Base-by-base conservation (phyloP, 306 rosid species). In the Heteromeles arbutifolia region DNA sequence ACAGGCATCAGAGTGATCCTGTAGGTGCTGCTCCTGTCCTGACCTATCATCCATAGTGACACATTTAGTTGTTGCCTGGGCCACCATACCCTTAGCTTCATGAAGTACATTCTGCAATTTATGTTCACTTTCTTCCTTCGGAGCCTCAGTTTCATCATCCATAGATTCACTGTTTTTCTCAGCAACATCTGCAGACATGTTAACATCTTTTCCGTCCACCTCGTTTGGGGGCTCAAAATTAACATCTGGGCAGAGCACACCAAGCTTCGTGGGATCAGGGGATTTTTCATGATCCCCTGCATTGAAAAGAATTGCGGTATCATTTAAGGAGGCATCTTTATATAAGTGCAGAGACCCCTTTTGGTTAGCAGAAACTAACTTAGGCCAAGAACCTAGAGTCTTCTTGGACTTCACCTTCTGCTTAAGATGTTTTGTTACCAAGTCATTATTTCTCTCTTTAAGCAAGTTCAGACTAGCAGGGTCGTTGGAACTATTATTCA, bases 131-230 rank as follows among this genome's bases (percentile, higher is more conserved):
- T 73, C 82, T 44, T 89, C 88, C 77, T 83, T 96, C 37, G 93
- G 91, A 74, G 91, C 81, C 77, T 83, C 95, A 8, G 97, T 95
- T 83, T 89, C 96, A 11, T 87, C 98, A 76, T 89, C 91, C 77
- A 71, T 73, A 75, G 77, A 43, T 64, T 87, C 89, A 69, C 73
- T 67, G 68, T 76, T 78, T 69, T 69, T 69, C 71, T 65, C 78
- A 19, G 63, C 74, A 70, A 67, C 75, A 64, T 74, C 79, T 57
- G 71, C 82, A 75, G 74, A 65, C 59, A 67, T 71, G 71, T 48
- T 19, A 66, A 65, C 74, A 29, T 62, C 77, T 67, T 74, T 80
- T 65, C 66, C 63, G 64, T 53, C 73, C 50, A 39, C 78, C 69
- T 79, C 75, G 73, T 34, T 61, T 67, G 54, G 70, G 65, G 77